A percentile compares a stretch with the other conserved stretches of the same genome.
phyloP scores from a whole-genome alignment of 805 yeast species.

The Wickerhamomyces canadensis region DNA sequence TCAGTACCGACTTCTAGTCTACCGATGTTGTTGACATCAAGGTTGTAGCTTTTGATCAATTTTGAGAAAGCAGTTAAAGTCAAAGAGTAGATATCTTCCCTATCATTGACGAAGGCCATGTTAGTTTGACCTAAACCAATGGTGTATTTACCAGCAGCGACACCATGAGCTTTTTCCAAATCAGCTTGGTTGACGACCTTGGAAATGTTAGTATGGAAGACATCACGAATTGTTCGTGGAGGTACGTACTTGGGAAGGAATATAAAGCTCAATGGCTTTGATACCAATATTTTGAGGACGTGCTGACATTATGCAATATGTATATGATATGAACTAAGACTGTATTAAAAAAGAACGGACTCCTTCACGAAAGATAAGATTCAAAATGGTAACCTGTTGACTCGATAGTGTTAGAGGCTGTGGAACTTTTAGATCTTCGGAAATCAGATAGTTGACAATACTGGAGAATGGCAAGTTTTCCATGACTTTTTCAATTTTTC shows the following conservation, averaged over 20 bases:
- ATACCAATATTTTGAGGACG: constrained; percentile 74
- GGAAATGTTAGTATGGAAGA: too few species aligned
- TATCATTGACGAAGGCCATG: constrained; percentile 95
- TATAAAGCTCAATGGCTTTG: constrained; percentile 89
- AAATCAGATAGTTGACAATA: too few species aligned
- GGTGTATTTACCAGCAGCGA: constrained; percentile 93
- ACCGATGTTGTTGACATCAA: constrained; percentile 80
- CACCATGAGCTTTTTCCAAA: constrained; percentile 77
- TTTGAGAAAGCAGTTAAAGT: constrained; percentile 81
- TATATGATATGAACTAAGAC: too few species aligned
- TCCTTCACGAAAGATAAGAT: too few species aligned
- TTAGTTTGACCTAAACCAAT: constrained; percentile 98
- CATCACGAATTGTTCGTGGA: too few species aligned
- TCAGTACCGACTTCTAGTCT: constrained; percentile 98
- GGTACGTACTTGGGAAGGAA: constrained; percentile 70
- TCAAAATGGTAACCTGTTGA: too few species aligned
- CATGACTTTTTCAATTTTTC: too few species aligned
- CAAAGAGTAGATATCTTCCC: constrained; percentile 95
- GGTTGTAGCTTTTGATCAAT: constrained; percentile 71
- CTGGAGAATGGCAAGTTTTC: too few species aligned
- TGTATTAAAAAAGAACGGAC: not conserved
- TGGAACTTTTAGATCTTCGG: too few species aligned
- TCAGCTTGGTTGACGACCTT: constrained; percentile 83
- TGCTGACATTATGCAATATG: not conserved
- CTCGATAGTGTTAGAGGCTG: too few species aligned